These are phyloP conservation scores for Boletus reticulatus DNA, from an alignment of 768 basidiomycete genomes.

Conservation along the genomic window DNA sequence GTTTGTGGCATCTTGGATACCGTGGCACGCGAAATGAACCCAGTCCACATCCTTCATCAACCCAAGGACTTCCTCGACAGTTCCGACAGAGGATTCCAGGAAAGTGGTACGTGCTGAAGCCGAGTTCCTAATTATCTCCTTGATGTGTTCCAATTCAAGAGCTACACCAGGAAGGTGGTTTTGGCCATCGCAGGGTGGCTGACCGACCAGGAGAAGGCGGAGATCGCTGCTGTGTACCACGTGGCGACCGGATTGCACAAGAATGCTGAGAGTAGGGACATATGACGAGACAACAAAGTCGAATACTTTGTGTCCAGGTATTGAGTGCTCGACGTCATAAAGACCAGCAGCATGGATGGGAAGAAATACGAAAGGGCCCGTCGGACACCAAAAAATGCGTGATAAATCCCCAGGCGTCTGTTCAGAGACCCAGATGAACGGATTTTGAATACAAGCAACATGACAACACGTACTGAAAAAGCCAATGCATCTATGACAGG, in stretches of 20 bases:
- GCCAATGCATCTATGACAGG: conserved; percentile 4
- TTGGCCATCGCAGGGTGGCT: conserved; percentile 12
- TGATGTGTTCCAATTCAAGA: conserved; percentile 25
- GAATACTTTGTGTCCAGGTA: neutral
- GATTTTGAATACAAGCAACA: too few species aligned
- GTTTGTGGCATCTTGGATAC: neutral
- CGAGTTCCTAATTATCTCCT: neutral
- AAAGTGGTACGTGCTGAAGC: neutral
- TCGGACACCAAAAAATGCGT: neutral
- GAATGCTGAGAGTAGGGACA: conserved; percentile 3
- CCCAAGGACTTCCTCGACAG: conserved; percentile 9
- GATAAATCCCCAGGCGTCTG: too few species aligned
- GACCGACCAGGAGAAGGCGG: neutral
- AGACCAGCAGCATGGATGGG: neutral
- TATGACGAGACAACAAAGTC: neutral
- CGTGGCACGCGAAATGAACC: neutral
- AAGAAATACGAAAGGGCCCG: neutral
- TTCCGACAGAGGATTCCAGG: neutral
- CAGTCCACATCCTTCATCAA: neutral
- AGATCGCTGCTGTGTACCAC: neutral
- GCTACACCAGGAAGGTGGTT: conserved; percentile 7
- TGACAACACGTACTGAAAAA: conserved; percentile 1
- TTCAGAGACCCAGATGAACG: too few species aligned
- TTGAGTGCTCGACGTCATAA: neutral
- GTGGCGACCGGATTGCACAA: neutral